Evolutionary conservation across 768 basidiomycete species (phyloP).

Genomic region (Leucocoprinus sp.): DNA sequence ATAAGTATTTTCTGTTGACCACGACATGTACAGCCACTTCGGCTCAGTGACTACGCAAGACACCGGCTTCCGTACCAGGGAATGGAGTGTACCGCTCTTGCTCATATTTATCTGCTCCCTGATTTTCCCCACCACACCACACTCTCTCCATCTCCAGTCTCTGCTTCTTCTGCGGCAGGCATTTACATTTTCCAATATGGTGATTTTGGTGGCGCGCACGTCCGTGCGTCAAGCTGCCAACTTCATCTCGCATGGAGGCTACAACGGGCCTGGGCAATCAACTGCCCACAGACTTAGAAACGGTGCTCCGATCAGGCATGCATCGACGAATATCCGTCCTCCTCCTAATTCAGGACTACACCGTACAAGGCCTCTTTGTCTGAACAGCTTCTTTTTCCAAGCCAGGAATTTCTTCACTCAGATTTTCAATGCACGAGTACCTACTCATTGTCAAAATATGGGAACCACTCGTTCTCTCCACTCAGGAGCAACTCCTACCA

Average conservation of each 20-base stretch:
- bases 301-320: slow-evolving; percentile 38
- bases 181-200: slow-evolving; percentile 23
- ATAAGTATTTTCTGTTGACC: neutral
- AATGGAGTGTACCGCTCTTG: neutral
- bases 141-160: neutral
- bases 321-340: slow-evolving; percentile 21
- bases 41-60: slow-evolving; percentile 1
- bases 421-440: slow-evolving; percentile 41
- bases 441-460: slow-evolving; percentile 19
- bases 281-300: slow-evolving; percentile 24
- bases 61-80: slow-evolving; percentile 5
- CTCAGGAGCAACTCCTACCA: slow-evolving; percentile 23
- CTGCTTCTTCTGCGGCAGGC: neutral
- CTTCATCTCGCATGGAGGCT: slow-evolving; percentile 21
- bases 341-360: slow-evolving; percentile 6
- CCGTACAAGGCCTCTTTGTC: slow-evolving; percentile 17
- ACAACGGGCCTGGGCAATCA: slow-evolving; percentile 19
- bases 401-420: slow-evolving; percentile 48
- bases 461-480: slow-evolving; percentile 26
- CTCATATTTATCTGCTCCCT: neutral
- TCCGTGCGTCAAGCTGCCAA: slow-evolving; percentile 31
- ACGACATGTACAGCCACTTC: slow-evolving; percentile 7
- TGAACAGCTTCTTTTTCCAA: slow-evolving; percentile 39
- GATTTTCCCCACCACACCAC: neutral
- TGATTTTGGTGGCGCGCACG: slow-evolving; percentile 32